Conservation (phyloP, 2,329 filamentous ascomycete species). For the Diplodia sapinea region DNA sequence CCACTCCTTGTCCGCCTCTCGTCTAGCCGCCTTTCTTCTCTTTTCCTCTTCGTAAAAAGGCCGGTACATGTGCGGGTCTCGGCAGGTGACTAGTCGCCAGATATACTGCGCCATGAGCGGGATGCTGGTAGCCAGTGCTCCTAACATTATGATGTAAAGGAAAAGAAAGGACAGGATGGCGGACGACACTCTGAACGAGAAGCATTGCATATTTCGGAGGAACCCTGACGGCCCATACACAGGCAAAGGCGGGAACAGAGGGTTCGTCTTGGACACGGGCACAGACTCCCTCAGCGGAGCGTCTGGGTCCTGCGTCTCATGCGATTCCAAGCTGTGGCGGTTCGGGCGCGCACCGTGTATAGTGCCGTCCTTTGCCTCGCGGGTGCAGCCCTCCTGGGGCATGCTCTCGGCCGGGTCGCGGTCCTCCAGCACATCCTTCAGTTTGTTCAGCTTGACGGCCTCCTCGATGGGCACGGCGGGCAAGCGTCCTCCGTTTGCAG, state of each 20-base stretch:
- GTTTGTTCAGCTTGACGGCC: conserved; percentile 70
- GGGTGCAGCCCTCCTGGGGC: conserved; percentile 40
- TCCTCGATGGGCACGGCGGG: conserved; percentile 73
- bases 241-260: conserved; percentile 83
- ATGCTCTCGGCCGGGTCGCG: conserved; percentile 42
- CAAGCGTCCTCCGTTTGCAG: conserved; percentile 68
- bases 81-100: conserved; percentile 62
- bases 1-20: conserved; percentile 69
- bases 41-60: conserved; percentile 78
- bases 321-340: conserved; percentile 40
- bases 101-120: conserved; percentile 58
- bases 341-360: conserved; percentile 46
- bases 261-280: conserved; percentile 73
- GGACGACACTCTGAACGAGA: conserved; percentile 69
- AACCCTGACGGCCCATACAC: conserved; percentile 77
- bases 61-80: conserved; percentile 64
- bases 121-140: conserved; percentile 72
- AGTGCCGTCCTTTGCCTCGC: conserved; percentile 52
- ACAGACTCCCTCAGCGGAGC: conserved; percentile 52
- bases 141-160: conserved; percentile 74
- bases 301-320: conserved; percentile 52
- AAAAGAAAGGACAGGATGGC: conserved; percentile 80
- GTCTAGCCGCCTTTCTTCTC: conserved; percentile 62
- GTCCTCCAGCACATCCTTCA: conserved; percentile 60
- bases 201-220: conserved; percentile 68